Conservation (phyloP, 1,284 basidiomycete genomes). For the Malassezia nana region DNA sequence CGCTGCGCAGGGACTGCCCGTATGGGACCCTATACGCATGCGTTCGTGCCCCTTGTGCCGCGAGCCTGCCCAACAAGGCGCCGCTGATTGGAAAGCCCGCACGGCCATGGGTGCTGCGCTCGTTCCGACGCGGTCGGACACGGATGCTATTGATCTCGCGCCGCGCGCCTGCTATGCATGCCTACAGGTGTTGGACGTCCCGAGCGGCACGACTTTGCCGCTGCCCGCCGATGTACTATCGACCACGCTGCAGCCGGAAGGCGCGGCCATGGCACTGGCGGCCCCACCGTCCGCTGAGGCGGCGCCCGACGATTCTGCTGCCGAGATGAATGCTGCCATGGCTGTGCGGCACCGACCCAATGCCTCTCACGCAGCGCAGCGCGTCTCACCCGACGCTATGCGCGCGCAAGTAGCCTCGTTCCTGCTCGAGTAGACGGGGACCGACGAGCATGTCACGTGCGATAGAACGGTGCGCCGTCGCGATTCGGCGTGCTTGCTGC, state of each 20-base stretch:
- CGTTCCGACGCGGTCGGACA: not conserved
- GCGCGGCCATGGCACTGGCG: not conserved
- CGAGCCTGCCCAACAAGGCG: constrained; percentile 25
- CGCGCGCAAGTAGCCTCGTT: constrained; percentile 6
- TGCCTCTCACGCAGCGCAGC: constrained; percentile 6
- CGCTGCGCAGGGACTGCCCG: constrained; percentile 14
- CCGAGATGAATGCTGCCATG: not conserved
- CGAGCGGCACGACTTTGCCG: not conserved
- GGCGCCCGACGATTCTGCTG: not conserved
- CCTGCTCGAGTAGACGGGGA: not conserved
- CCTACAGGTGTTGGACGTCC: constrained; percentile 19
- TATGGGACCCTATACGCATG: constrained; percentile 16
- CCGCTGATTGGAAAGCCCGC: constrained; percentile 31
- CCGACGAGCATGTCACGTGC: not conserved
- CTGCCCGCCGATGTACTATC: constrained; percentile 7
- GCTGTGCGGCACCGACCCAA: constrained; percentile 2
- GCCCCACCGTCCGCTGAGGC: not conserved
- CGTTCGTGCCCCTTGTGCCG: constrained; percentile 34
- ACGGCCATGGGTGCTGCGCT: not conserved
- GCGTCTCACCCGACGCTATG: constrained; percentile 16
- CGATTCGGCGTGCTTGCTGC: not conserved
- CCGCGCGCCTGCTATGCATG: constrained; percentile 24
- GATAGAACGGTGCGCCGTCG: not conserved
- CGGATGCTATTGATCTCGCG: constrained; percentile 3
- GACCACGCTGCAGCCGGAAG: not conserved